These are phyloP conservation scores for Penicillium frequentans DNA, from an alignment of 2,329 filamentous ascomycete genomes.

Conservation along the genomic window DNA sequence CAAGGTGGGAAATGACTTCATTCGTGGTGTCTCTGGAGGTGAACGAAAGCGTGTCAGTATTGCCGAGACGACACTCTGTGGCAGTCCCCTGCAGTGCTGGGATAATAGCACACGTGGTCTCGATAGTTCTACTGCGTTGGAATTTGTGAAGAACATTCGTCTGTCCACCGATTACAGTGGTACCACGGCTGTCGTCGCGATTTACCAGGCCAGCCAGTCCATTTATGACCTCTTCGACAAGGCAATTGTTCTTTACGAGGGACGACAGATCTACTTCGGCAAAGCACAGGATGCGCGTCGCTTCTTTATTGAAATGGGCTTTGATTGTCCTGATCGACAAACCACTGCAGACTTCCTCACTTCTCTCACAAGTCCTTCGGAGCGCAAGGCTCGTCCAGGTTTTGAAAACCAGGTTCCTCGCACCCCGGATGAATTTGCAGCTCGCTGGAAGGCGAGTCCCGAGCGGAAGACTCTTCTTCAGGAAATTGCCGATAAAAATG, in stretches of 20 bases:
- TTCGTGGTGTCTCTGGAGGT: constrained; percentile 61
- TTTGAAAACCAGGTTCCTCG: constrained; percentile 64
- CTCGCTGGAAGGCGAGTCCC: constrained; percentile 53
- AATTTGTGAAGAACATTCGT: constrained; percentile 54
- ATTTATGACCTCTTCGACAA: constrained; percentile 67
- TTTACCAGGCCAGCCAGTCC: constrained; percentile 51
- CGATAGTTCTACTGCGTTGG: constrained; percentile 55
- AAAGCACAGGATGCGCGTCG: constrained; percentile 57
- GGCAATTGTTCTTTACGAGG: constrained; percentile 68
- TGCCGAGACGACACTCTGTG: constrained; percentile 51
- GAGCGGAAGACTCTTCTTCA: constrained; percentile 43
- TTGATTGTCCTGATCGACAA: constrained; percentile 65
- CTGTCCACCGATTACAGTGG: constrained; percentile 49
- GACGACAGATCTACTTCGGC: constrained; percentile 74
- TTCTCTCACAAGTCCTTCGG: constrained; percentile 63
- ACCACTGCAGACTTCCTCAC: constrained; percentile 71
- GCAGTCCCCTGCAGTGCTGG: constrained; percentile 48
- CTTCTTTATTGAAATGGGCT: constrained; percentile 70
- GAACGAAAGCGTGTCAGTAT: constrained; percentile 62
- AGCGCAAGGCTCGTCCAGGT: constrained; percentile 56
- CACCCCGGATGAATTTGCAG: constrained; percentile 67
- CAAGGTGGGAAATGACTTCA: constrained; percentile 53
- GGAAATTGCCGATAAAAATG: constrained; percentile 43
- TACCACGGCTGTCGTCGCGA: constrained; percentile 52
- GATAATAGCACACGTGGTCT: constrained; percentile 51